These are phyloP conservation scores for Atkinsonella hypoxylon DNA, from an alignment of 2,329 filamentous ascomycete species.

Conservation along the genomic window DNA sequence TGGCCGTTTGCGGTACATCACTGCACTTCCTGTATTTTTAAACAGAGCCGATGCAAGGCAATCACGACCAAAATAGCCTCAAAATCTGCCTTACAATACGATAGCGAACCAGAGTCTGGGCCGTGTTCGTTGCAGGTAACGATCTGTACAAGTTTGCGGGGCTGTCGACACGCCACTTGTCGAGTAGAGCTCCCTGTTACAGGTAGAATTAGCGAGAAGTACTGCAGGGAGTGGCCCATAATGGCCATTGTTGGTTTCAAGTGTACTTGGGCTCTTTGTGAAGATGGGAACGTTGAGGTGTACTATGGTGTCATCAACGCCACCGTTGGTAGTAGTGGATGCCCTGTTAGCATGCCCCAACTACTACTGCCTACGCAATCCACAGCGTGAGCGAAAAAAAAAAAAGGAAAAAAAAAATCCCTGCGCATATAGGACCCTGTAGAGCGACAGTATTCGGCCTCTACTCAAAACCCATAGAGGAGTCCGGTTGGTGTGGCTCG, in stretches of 20 bases:
- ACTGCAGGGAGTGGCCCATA: not conserved
- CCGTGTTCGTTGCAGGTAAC: not conserved
- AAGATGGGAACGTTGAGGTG: not conserved
- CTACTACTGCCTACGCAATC: not conserved
- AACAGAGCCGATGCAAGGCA: not conserved
- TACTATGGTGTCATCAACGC: constrained; percentile 2
- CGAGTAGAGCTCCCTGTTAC: not conserved
- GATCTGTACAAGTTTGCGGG: constrained; percentile 3
- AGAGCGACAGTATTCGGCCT: constrained; percentile 6
- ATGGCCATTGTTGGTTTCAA: constrained; percentile 2
- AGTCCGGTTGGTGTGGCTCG: constrained; percentile 5
- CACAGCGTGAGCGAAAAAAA: constrained; percentile 7
- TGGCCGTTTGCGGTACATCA: constrained; percentile 4
- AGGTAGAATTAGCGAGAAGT: not conserved
- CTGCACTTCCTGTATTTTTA: not conserved
- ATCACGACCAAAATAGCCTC: constrained; percentile 5
- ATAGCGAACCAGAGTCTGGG: not conserved
- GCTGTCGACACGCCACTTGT: not conserved
- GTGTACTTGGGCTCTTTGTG: constrained; percentile 2
- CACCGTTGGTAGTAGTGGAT: constrained; percentile 3
- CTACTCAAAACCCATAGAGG: constrained; percentile 4
- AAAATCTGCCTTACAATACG: not conserved
- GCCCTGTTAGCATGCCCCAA: constrained; percentile 3
- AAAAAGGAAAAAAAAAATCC: constrained; percentile 7
- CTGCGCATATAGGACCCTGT: not conserved